Conservation (phyloP, 1,284 basidiomycete species). For the Puccinia triticina region DNA sequence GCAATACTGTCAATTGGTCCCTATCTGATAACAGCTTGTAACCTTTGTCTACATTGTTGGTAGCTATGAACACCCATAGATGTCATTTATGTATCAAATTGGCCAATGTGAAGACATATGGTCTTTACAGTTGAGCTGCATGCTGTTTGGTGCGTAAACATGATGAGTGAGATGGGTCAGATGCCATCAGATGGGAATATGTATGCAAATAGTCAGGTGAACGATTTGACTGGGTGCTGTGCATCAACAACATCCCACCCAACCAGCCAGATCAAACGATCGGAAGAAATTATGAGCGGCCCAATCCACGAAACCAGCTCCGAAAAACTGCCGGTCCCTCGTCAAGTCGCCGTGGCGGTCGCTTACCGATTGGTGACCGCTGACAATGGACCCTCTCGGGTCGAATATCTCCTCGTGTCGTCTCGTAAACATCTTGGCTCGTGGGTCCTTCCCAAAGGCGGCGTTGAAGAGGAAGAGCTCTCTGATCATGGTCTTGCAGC, state of each 20-base stretch:
- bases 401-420: conserved; percentile 25
- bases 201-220: neutral
- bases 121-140: no score
- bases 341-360: conserved; percentile 36
- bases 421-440: conserved; percentile 26
- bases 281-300: neutral
- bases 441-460: conserved; percentile 39
- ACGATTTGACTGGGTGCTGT: neutral
- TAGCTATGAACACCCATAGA: no score
- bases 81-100: no score
- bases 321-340: neutral
- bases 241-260: no score
- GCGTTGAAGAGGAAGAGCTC: conserved; percentile 17
- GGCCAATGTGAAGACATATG: no score
- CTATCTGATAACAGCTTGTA: no score
- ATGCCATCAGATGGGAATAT: no score
- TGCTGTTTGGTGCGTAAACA: no score
- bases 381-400: neutral
- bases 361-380: conserved; percentile 7
- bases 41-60: no score
- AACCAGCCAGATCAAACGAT: neutral
- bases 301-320: neutral
- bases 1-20: no score
- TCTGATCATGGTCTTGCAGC: conserved; percentile 16
- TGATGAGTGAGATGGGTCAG: no score